A percentile compares a stretch with the other conserved stretches of the same genome.
Conservation (phyloP, 129 eudicot genomes). For the Lonicera japonica region DNA sequence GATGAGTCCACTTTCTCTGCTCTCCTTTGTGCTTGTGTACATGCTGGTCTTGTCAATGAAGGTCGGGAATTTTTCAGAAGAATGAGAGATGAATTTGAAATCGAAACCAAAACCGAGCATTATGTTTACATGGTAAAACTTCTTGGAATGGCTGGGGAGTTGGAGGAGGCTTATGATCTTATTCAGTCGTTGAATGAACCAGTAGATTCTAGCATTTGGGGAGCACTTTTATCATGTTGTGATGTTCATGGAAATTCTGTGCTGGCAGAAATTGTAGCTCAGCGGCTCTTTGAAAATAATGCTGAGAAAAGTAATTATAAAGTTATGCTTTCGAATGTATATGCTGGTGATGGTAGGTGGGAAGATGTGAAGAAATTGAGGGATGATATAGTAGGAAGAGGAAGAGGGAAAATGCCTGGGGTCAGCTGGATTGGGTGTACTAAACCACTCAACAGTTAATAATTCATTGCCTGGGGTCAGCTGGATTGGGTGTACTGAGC, state of each 20-base stretch:
- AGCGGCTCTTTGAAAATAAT: conserved; percentile 17
- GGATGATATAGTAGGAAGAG: conserved; percentile 24
- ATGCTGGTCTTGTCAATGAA: conserved; percentile 55
- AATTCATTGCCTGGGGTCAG: conserved; percentile 52
- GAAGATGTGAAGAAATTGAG: conserved; percentile 51
- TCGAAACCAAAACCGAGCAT: conserved; percentile 51
- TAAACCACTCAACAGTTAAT: neutral
- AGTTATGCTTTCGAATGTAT: conserved; percentile 47
- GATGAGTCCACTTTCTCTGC: conserved; percentile 55
- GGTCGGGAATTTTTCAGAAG: conserved; percentile 46
- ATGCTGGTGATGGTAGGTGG: conserved; percentile 70
- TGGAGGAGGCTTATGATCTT: conserved; percentile 58
- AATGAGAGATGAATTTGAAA: conserved; percentile 51
- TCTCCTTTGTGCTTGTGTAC: conserved; percentile 65
- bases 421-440: conserved; percentile 45
- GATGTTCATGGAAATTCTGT: conserved; percentile 41
- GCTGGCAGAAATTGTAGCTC: conserved; percentile 38
- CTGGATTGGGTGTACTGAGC: conserved; percentile 31
- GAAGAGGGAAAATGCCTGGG: conserved; percentile 37
- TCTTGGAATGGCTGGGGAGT: conserved; percentile 67
- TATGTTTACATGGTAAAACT: conserved; percentile 61
- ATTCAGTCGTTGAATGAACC: conserved; percentile 32
- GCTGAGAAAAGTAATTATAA: conserved; percentile 20
- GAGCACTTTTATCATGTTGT: conserved; percentile 75
- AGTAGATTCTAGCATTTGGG: conserved; percentile 59